Conservation (phyloP, 805 yeast genomes). For the Candida palmyrensis region DNA sequence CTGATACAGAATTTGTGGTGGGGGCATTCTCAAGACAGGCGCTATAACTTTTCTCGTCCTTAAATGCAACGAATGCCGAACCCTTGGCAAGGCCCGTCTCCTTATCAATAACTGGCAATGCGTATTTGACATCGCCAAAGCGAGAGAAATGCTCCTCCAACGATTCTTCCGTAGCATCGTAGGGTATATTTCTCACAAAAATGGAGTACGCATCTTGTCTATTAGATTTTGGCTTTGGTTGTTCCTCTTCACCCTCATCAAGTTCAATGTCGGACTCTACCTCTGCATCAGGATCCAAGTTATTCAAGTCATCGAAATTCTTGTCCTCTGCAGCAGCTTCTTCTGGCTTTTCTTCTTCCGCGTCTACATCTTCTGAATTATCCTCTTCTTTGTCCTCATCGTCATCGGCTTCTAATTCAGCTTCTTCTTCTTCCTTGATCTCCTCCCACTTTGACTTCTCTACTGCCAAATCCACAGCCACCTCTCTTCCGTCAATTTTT, state of each 20-base stretch:
- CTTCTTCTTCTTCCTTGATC: slow-evolving; percentile 33
- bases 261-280: slow-evolving; percentile 20
- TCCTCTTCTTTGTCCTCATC: slow-evolving; percentile 37
- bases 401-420: slow-evolving; percentile 35
- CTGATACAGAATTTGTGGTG: slow-evolving; percentile 50
- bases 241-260: slow-evolving; percentile 20
- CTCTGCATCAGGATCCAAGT: slow-evolving; percentile 29
- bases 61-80: slow-evolving; percentile 91
- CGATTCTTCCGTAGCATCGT: slow-evolving; percentile 82
- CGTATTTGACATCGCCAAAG: slow-evolving; percentile 88
- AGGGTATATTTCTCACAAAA: slow-evolving; percentile 90
- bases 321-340: slow-evolving; percentile 26
- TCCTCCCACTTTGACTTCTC: slow-evolving; percentile 82
- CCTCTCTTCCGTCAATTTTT: slow-evolving; percentile 83
- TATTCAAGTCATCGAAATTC: slow-evolving; percentile 26
- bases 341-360: slow-evolving; percentile 27
- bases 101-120: slow-evolving; percentile 86
- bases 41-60: slow-evolving; percentile 52
- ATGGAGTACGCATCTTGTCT: slow-evolving; percentile 67
- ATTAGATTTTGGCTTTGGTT: slow-evolving; percentile 40
- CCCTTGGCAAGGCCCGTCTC: slow-evolving; percentile 86
- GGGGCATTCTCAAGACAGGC: slow-evolving; percentile 80
- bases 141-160: slow-evolving; percentile 71
- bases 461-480: slow-evolving; percentile 90
- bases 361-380: slow-evolving; percentile 30